phyloP scores from a whole-genome alignment of 2,329 filamentous ascomycete genomes.

The Cordyceps fumosorosea region DNA sequence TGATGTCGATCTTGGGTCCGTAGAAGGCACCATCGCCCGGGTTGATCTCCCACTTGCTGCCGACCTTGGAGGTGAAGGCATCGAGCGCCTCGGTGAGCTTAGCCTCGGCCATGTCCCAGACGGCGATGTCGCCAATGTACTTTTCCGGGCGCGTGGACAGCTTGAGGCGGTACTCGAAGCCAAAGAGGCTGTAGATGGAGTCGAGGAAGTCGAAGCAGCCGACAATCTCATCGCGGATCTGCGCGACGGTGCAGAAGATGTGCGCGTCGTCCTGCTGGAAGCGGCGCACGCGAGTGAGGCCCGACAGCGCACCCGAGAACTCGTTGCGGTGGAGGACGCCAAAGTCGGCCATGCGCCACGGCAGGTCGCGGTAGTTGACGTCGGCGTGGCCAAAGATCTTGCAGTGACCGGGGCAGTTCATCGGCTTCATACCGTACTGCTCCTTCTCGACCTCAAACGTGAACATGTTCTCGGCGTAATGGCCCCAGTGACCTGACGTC shows the following conservation, averaged over 20 bases:
- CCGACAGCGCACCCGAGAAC: constrained; percentile 82
- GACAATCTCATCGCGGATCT: constrained; percentile 51
- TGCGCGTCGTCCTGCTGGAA: constrained; percentile 97
- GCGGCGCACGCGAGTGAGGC: constrained; percentile 83
- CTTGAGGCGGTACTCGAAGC: constrained; percentile 78
- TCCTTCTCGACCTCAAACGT: constrained; percentile 71
- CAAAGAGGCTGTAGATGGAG: constrained; percentile 59
- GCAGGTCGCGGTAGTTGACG: constrained; percentile 77
- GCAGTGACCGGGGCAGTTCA: constrained; percentile 97
- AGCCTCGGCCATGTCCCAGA: constrained; percentile 83
- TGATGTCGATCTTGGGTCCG: constrained; percentile 97
- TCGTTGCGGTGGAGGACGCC: constrained; percentile 94
- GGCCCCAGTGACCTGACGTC: constrained; percentile 85
- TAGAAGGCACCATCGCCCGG: constrained; percentile 97
- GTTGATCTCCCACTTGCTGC: constrained; percentile 80
- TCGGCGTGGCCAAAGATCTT: constrained; percentile 78
- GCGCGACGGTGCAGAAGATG: constrained; percentile 67
- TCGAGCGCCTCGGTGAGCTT: constrained; percentile 75
- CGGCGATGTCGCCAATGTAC: constrained; percentile 76
- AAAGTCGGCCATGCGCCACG: constrained; percentile 90
- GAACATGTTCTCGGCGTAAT: constrained; percentile 84
- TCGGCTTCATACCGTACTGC: constrained; percentile 72
- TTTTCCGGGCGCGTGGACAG: constrained; percentile 87
- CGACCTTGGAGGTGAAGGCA: constrained; percentile 56
- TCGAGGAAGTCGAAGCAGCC: constrained; percentile 82